phyloP scores from a whole-genome alignment of 2,329 filamentous ascomycete species.

The Fusarium tanahbumbuense region DNA sequence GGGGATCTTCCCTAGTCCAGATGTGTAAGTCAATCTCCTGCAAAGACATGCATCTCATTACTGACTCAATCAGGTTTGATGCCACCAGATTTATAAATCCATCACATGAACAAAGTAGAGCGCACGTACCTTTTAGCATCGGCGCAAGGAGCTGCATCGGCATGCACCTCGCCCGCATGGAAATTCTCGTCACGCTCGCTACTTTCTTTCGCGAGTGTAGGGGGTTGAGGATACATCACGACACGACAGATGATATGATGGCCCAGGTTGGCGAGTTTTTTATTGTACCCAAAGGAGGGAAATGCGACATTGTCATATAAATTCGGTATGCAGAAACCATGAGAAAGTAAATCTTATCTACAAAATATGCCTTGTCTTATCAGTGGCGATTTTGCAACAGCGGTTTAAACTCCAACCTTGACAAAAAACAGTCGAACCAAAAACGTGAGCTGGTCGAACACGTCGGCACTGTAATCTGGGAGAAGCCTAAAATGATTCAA shows the following conservation, averaged over 20 bases:
- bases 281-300: neutral
- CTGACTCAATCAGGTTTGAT: neutral
- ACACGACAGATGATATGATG: slow-evolving; percentile 3
- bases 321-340: too few species aligned
- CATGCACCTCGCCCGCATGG: slow-evolving; percentile 16
- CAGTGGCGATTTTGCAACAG: neutral
- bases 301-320: neutral
- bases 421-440: neutral
- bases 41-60: fast-evolving
- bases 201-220: neutral
- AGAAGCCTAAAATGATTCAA: neutral
- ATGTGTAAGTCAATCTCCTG: neutral
- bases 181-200: neutral
- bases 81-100: neutral
- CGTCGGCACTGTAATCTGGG: neutral
- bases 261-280: slow-evolving; percentile 2
- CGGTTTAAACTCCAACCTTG: neutral
- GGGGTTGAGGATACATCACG: neutral
- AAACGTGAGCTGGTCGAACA: neutral
- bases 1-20: neutral
- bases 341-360: neutral
- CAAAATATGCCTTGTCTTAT: neutral
- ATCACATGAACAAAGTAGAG: neutral
- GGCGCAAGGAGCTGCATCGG: slow-evolving; percentile 9
- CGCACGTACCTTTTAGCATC: slow-evolving; percentile 13